Base-by-base conservation (phyloP, 306 rosid species). In the Trifolium repens region DNA sequence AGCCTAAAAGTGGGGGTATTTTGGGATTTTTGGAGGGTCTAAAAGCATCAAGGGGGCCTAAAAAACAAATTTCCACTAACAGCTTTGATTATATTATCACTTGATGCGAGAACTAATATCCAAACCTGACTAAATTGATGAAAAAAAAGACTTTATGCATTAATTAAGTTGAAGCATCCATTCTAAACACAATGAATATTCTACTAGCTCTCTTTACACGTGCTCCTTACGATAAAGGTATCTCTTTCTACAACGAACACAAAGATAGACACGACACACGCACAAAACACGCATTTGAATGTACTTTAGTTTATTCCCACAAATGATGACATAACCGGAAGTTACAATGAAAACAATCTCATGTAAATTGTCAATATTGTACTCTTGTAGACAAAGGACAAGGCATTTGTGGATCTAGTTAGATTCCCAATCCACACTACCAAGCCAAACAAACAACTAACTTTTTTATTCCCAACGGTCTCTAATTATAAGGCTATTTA, bases 251-350 rank as follows among this genome's bases (percentile, higher is more conserved):
- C 16, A 1, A 5, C 2, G 0, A 35, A 34, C 67, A 13, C 8
- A 27, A 57, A 27, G 10, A 8, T 17, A 9, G 7, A 7, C 49
- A 68, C 42, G 58, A 72, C 69, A 19, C 84, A 4, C 81, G 71
- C 71, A 55, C 11, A 10, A 4, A 12, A 72, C 85, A 30, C 81
- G 85, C 14, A 37, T 71, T 81, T 76, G 81, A 70, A 70, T 69
- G 17, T 14, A 69, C 44, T 27, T 17, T 64, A 35, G n/a, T 64
- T 64, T 64, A 17, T 37, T 64, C 52, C 52, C 39, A 47, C 37
- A 47, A 7, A 58, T 59, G 2, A 58, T 59, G 2, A 62, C 26
- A 16, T 40, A 59, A 73, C 12, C 58, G 0, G 14, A 19, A 53
- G 39, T 49, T 57, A 63, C 26, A 63, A 32, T 16, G 50, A 74